A percentile compares a stretch with the other conserved stretches of the same genome.
Conservation (phyloP, 148 eudicot species). For the Cornus florida region DNA sequence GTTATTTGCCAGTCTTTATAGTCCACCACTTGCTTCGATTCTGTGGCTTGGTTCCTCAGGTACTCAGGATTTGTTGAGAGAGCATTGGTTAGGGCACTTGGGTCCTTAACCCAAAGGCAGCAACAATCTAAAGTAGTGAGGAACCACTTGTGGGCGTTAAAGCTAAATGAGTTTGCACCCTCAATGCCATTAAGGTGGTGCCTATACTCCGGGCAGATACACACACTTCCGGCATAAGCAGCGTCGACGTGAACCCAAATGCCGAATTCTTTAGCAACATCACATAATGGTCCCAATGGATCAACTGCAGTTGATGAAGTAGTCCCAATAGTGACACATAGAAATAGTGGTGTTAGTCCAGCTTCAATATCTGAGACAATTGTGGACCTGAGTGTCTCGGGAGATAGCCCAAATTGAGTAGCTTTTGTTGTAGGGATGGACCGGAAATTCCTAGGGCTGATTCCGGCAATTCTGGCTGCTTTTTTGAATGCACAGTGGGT, state of each 20-base stretch:
- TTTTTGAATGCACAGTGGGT: conserved; percentile 40
- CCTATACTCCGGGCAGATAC: conserved; percentile 43
- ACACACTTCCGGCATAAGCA: conserved; percentile 63
- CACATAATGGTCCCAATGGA: conserved; percentile 23
- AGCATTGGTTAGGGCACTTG: conserved; percentile 12
- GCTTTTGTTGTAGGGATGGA: conserved; percentile 4
- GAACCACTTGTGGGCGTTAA: conserved; percentile 53
- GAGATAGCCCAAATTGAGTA: neutral
- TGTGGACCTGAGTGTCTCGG: conserved; percentile 17
- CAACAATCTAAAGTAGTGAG: conserved; percentile 32
- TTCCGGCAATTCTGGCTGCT: neutral
- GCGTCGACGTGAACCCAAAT: conserved; percentile 60
- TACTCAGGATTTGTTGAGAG: conserved; percentile 22
- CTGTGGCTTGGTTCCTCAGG: conserved; percentile 27
- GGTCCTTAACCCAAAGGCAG: conserved; percentile 26
- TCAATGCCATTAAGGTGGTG: conserved; percentile 39
- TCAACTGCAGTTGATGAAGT: conserved; percentile 43
- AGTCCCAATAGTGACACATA: conserved; percentile 45
- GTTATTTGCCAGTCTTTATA: conserved; percentile 49
- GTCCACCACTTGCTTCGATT: conserved; percentile 33
- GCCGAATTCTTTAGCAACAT: conserved; percentile 28
- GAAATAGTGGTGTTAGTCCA: conserved; percentile 35
- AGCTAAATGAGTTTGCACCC: conserved; percentile 29
- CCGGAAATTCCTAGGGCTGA: neutral
- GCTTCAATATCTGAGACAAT: conserved; percentile 24